Evolutionary conservation across 345 rosid species (phyloP), one percentile per base, ranked within the genome.

Genomic region (Aquilaria sinensis): DNA sequence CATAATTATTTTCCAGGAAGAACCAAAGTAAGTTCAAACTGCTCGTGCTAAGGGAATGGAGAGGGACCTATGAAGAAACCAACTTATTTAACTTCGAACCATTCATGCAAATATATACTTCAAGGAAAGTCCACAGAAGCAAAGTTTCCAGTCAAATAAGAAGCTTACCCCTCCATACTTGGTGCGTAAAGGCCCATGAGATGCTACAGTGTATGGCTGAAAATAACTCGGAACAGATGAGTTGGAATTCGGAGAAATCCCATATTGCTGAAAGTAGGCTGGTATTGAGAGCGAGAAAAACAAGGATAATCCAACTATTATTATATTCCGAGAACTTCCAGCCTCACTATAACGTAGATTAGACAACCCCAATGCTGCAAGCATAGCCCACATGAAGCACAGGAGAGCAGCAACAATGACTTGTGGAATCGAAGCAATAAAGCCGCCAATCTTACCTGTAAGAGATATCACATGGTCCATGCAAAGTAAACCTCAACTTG

Each of bases 351-450:
- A 93, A 2, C 99, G 90, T 60, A 93, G 79, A 77, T 93, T 93
- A 29, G 99, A 93, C 68, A 93, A 73, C 57, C 99, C 99, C 67
- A 90, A 79, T 5, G 99, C 99, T 10, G 95, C 65, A 63, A 94
- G 90, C 96, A 90, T 82, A 51, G 88, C 99, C 97, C 97, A 94
- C 99, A 94, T 94, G 77, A 86, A 86, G 79, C 99, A 90, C 34
- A 94, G 92, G 57, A 94, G 96, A 61, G 97, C 90, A 62, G 97
- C 99, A 71, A 94, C 96, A 89, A 94, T 94, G 75, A 90, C 97
- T 77, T 81, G 74, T 9, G 97, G 97, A 70, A 90, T 90, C 6
- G 95, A 94, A 72, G 99, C 99, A 43, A 94, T 82, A 72, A 90
- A 88, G 12, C 96, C 99, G 71, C 97, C 97, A 58, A 94, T 90